Evolutionary conservation across 2,329 filamentous ascomycete species (phyloP), one percentile per base, ranked within the genome.

Genomic region (Neofusicoccum umdonicola): DNA sequence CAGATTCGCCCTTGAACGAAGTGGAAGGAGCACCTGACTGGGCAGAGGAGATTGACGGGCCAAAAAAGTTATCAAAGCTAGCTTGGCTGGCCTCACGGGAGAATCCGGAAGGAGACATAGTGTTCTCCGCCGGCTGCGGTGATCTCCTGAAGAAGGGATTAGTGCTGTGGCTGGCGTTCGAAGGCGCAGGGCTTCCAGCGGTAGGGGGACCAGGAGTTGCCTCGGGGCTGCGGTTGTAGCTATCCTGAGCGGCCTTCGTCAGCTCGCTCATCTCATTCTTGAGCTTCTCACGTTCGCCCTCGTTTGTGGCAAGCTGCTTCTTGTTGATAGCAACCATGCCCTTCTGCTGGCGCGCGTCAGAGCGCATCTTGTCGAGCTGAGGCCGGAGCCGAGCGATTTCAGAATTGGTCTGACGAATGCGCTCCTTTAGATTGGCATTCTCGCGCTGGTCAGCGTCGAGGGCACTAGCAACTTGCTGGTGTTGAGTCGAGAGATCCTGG

Each of bases 261-360:
- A 89, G 84, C 60, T 87, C 88, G 65, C 88, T 88, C 50, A 90
- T 89, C 76, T 98, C 94, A 1, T 83, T 81, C 80, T 93, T 93
- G 44, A 97, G 82, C 81, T 92, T 94, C 66, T 98, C 94, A 37
- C 91, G 87, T 76, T 98, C 94, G 54, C 86, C 87, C 77, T 99
- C 95, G 65, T 90, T 92, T 0, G 93, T 97, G 41, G 90, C 87
- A 66, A 98, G 82, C 79, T 99, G 95, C 81, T 99, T 99, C 84
- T 96, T 98, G 81, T 97, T 97, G 80, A 99, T 99, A 48, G 95
- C 93, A 35, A 96, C 94, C 69, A 98, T 84, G 17, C 95, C 95
- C 80, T 96, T 98, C 74, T 98, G 93, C 77, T 98, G 95, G 47
- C 95, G 88, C 31, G 93, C 93, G 71, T 97, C 93, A 12, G 90